Conservation (phyloP, 805 yeast species). For the Candida ulmi region DNA sequence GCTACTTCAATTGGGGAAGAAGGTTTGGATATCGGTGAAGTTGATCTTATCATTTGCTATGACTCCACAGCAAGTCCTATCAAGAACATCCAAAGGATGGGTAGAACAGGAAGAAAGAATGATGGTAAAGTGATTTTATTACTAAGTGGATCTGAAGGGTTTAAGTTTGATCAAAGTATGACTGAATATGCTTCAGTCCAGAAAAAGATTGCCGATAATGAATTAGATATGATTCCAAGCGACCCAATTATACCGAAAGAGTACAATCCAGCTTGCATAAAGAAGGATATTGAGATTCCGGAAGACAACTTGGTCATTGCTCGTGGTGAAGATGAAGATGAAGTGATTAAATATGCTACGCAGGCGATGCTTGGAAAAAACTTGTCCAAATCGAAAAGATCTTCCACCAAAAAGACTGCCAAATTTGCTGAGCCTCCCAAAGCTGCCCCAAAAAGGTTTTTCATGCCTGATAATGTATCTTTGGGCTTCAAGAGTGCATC, state of each 20-base stretch:
- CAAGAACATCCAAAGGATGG: constrained; percentile 92
- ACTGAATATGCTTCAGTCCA: constrained; percentile 79
- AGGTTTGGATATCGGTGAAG: constrained; percentile 98
- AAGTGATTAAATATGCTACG: constrained; percentile 62
- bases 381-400: constrained; percentile 10
- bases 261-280: constrained; percentile 50
- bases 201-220: constrained; percentile 50
- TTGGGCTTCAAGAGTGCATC: constrained; percentile 58
- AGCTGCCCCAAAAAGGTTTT: constrained; percentile 40
- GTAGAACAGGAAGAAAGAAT: constrained; percentile 94
- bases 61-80: constrained; percentile 94
- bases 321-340: constrained; percentile 57
- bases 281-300: constrained; percentile 58
- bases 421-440: constrained; percentile 10
- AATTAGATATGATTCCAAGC: constrained; percentile 37
- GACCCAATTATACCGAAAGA: constrained; percentile 66
- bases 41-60: constrained; percentile 86
- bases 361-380: constrained; percentile 48
- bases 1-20: constrained; percentile 99
- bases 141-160: constrained; percentile 70
- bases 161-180: constrained; percentile 80
- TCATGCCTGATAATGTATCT: constrained; percentile 69
- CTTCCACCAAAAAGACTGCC: constrained; percentile 11
- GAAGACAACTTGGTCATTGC: constrained; percentile 56
- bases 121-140: constrained; percentile 77